Conservation (phyloP, 768 basidiomycete genomes). For the Flagelloscypha sp. region DNA sequence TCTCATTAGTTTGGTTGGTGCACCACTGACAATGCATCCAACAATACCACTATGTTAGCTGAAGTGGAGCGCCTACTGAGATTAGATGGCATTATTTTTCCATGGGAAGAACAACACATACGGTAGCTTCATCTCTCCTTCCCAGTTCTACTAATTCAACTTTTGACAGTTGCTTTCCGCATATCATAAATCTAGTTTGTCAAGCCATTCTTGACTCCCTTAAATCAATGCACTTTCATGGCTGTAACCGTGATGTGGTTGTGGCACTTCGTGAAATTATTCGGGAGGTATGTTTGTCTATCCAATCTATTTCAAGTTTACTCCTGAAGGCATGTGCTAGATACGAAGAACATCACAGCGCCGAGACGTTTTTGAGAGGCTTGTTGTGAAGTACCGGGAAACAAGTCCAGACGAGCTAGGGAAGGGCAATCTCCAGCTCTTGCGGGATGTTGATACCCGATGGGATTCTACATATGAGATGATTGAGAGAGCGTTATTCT, state of each 20-base stretch:
- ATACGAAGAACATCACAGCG: conserved; percentile 18
- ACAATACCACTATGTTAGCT: conserved; percentile 25
- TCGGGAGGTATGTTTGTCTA: conserved; percentile 13
- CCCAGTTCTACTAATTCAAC: conserved; percentile 2
- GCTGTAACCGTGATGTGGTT: conserved; percentile 13
- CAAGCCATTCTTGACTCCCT: conserved; percentile 20
- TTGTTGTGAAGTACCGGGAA: conserved; percentile 9
- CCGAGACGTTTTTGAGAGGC: conserved; percentile 14
- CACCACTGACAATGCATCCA: conserved; percentile 24
- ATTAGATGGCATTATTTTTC: conserved; percentile 14
- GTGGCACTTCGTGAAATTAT: conserved; percentile 15
- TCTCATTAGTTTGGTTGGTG: conserved; percentile 29
- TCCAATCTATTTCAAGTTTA: conserved; percentile 3
- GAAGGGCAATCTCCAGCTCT: conserved; percentile 13
- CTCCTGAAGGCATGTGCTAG: conserved; percentile 10
- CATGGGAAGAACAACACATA: conserved; percentile 15
- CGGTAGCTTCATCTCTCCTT: conserved; percentile 12
- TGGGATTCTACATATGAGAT: conserved; percentile 25
- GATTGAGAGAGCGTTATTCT: too few relatives aligned
- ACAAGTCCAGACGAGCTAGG: conserved; percentile 2
- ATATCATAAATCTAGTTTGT: conserved; percentile 25
- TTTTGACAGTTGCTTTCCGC: conserved; percentile 21
- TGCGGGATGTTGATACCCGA: conserved; percentile 18
- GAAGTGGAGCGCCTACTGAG: conserved; percentile 7
- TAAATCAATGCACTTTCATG: conserved; percentile 12